These are phyloP conservation scores for Trifolium subterraneum DNA, from an alignment of 306 rosid genomes.

Conservation along the genomic window DNA sequence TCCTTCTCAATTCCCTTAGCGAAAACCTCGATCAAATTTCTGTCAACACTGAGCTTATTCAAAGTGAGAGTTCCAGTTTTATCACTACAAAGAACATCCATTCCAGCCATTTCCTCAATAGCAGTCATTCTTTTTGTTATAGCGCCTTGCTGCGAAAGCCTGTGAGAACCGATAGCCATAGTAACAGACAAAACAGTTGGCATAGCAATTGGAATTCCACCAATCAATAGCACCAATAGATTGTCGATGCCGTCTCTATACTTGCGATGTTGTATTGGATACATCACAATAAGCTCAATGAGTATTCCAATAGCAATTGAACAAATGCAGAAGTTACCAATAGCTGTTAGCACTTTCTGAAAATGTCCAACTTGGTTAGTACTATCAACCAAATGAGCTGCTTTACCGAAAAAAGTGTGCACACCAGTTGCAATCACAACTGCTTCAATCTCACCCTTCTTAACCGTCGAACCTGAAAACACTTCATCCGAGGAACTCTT, in stretches of 20 bases:
- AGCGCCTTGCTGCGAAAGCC: conserved; percentile 97
- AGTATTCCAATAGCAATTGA: conserved; percentile 80
- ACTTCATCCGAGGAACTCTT: conserved; percentile 84
- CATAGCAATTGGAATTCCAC: conserved; percentile 98
- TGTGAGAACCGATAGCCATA: conserved; percentile 98
- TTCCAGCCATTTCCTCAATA: conserved; percentile 98
- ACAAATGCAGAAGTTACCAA: conserved; percentile 94
- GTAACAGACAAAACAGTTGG: conserved; percentile 98
- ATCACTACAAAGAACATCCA: conserved; percentile 98
- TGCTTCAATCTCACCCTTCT: conserved; percentile 97
- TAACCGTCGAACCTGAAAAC: conserved; percentile 92
- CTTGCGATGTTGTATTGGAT: conserved; percentile 79
- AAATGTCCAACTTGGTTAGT: conserved; percentile 98
- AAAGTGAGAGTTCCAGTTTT: conserved; percentile 93
- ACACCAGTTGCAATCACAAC: conserved; percentile 96
- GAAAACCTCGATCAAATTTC: conserved; percentile 83
- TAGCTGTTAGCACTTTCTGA: conserved; percentile 95
- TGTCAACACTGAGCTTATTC: conserved; percentile 86
- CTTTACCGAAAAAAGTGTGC: conserved; percentile 96
- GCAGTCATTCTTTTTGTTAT: conserved; percentile 99
- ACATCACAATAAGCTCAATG: conserved; percentile 85
- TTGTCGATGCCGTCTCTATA: conserved; percentile 95
- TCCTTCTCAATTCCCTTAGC: conserved; percentile 88
- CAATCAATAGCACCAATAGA: conserved; percentile 88
- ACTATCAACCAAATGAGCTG: conserved; percentile 95